Percentiles rank a stretch among this genome's conserved stretches.
Conservation (phyloP, 345 rosid species). For the Firmiana major region DNA sequence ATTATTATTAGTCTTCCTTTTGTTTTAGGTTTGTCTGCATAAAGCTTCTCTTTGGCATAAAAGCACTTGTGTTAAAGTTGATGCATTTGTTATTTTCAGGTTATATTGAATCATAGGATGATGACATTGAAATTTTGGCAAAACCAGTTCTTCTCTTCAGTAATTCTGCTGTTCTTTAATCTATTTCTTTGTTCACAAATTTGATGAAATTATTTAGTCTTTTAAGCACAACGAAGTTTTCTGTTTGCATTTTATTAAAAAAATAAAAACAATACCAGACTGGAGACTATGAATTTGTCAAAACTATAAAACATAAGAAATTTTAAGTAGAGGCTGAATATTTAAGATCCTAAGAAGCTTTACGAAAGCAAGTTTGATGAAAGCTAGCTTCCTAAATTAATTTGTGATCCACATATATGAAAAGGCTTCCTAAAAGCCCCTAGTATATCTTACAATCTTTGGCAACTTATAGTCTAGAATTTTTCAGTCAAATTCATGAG, state of each 20-base stretch:
- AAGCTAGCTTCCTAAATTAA: not conserved
- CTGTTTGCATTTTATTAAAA: not conserved
- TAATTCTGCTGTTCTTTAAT: not conserved
- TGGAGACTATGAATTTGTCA: not conserved
- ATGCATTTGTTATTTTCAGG: slow-evolving; percentile 35
- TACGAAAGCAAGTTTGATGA: not conserved
- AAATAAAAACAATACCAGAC: not conserved
- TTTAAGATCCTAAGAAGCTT: not conserved
- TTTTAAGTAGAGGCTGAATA: not conserved
- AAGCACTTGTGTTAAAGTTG: not conserved
- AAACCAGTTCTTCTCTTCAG: slow-evolving; percentile 10
- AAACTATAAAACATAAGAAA: not conserved
- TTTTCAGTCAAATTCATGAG: not conserved
- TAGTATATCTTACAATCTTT: not conserved
- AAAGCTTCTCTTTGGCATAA: not conserved
- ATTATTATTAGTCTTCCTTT: not conserved
- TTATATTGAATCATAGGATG: slow-evolving; percentile 65
- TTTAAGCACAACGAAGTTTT: not conserved
- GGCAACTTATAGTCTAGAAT: not conserved
- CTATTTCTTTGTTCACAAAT: not conserved
- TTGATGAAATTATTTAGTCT: not conserved
- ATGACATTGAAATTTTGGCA: slow-evolving; percentile 57
- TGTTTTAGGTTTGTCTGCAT: not conserved
- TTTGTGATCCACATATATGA: not conserved
- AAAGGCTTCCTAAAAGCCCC: not conserved